phyloP scores from a whole-genome alignment of 495 filamentous ascomycete species.

The Penicillium herquei region DNA sequence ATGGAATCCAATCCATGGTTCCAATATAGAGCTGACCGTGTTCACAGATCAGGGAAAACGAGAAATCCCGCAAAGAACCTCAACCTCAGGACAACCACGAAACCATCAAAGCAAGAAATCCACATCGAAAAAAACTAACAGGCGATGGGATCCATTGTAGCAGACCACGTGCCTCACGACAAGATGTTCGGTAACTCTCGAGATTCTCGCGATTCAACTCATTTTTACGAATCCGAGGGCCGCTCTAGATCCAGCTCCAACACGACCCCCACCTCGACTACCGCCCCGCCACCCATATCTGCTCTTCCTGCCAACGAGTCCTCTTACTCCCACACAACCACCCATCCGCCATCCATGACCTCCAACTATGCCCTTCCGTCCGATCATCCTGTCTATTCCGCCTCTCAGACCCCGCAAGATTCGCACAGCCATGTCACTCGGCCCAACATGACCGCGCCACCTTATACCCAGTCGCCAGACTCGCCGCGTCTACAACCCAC shows the following conservation, averaged over 20 bases:
- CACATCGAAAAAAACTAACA: background rate
- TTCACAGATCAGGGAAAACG: too few species aligned
- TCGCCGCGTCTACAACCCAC: constrained; percentile 56
- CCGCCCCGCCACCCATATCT: constrained; percentile 37
- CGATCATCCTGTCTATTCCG: constrained; percentile 19
- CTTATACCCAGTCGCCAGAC: constrained; percentile 40
- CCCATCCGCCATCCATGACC: constrained; percentile 32
- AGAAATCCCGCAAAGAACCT: too few species aligned
- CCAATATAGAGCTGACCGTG: too few species aligned
- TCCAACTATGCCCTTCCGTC: constrained; percentile 24
- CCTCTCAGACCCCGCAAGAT: constrained; percentile 18
- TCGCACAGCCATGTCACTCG: constrained; percentile 14
- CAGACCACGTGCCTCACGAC: constrained; percentile 47
- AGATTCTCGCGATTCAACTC: too few species aligned
- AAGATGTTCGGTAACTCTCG: constrained; percentile 45
- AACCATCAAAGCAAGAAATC: too few species aligned
- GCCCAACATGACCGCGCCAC: constrained; percentile 4
- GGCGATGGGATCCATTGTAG: constrained; percentile 45
- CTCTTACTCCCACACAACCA: constrained; percentile 1
- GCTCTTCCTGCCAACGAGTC: too few species aligned
- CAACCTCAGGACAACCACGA: too few species aligned
- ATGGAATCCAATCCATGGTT: too few species aligned
- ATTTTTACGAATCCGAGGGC: constrained; percentile 28
- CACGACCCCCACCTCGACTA: constrained; percentile 40
- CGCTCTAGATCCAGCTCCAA: constrained; percentile 38